A percentile compares a stretch with the other conserved stretches of the same genome.
phyloP scores from a whole-genome alignment of 225 moss, liverwort and hornwort species.

The Sphagnum contortum region DNA sequence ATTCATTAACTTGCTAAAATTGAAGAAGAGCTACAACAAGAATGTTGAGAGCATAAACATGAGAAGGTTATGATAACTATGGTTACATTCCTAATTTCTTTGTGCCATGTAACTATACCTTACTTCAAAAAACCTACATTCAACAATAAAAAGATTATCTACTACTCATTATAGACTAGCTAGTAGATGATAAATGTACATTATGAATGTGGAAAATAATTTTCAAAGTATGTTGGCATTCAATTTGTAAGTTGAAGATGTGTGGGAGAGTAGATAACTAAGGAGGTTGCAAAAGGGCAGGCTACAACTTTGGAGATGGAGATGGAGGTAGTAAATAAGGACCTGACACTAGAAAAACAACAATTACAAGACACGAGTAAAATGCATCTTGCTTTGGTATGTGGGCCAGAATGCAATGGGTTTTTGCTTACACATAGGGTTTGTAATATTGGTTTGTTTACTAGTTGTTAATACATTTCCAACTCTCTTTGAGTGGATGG shows the following conservation, averaged over 20 bases:
- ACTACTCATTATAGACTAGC: too few relatives aligned
- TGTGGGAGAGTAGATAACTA: slow-evolving; percentile 23
- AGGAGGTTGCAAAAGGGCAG: slow-evolving; percentile 46
- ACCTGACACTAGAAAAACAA: slow-evolving; percentile 80
- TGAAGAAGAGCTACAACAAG: slow-evolving; percentile 45
- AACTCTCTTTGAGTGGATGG: too few relatives aligned
- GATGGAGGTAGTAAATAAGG: slow-evolving; percentile 68
- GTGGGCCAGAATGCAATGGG: not conserved
- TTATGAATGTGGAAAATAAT: not conserved
- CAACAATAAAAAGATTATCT: too few relatives aligned
- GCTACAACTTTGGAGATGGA: slow-evolving; percentile 67
- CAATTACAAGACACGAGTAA: slow-evolving; percentile 90
- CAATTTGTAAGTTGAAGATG: not conserved
- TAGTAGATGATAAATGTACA: too few relatives aligned
- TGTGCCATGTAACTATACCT: too few relatives aligned
- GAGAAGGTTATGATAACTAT: slow-evolving; percentile 40
- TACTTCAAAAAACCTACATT: too few relatives aligned
- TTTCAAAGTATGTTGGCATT: not conserved
- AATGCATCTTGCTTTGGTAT: slow-evolving; percentile 94
- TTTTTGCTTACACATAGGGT: too few relatives aligned
- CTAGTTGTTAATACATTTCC: too few relatives aligned
- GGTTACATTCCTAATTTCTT: too few relatives aligned
- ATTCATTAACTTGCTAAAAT: slow-evolving; percentile 50
- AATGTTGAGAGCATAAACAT: slow-evolving; percentile 45
- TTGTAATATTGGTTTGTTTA: too few relatives aligned